Conservation (phyloP, 2,329 filamentous ascomycete species). For the Penicillium sp. region DNA sequence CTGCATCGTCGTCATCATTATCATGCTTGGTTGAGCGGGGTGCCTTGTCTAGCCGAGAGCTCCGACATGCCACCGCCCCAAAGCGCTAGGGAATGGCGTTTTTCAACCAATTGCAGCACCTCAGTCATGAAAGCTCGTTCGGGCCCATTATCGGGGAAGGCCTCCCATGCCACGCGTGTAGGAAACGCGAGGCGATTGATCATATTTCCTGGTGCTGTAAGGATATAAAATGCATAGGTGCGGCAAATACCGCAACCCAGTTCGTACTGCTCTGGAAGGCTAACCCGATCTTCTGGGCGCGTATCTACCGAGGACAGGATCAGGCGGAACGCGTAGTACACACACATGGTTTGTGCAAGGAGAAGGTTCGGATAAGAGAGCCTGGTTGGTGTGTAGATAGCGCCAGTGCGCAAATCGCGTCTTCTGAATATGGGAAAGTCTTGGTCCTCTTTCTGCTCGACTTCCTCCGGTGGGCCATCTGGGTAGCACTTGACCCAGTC, state of each 20-base stretch:
- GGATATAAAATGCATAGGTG: constrained; percentile 37
- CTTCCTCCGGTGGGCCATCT: constrained; percentile 31
- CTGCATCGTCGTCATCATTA: not conserved
- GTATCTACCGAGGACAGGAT: constrained; percentile 37
- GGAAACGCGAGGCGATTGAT: constrained; percentile 41
- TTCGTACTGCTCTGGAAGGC: constrained; percentile 33
- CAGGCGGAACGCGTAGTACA: constrained; percentile 36
- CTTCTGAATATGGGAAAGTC: constrained; percentile 36
- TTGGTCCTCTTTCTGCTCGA: constrained; percentile 23
- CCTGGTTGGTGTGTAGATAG: constrained; percentile 29
- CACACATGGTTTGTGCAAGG: constrained; percentile 38
- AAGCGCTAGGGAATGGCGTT: constrained; percentile 34
- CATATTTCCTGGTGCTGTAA: constrained; percentile 39
- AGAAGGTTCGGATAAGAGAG: constrained; percentile 38
- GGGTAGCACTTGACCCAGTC: constrained; percentile 34
- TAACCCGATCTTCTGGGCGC: constrained; percentile 30
- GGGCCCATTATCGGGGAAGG: constrained; percentile 32
- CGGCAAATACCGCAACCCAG: constrained; percentile 39
- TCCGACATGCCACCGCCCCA: constrained; percentile 40
- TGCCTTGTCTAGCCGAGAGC: constrained; percentile 30
- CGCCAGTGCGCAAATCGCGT: constrained; percentile 36
- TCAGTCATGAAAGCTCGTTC: constrained; percentile 35
- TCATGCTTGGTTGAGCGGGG: constrained; percentile 17
- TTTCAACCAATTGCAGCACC: constrained; percentile 36
- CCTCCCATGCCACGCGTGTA: constrained; percentile 40